These are phyloP conservation scores for Leccinum arenicola DNA, from an alignment of 768 basidiomycete species.

Conservation along the genomic window DNA sequence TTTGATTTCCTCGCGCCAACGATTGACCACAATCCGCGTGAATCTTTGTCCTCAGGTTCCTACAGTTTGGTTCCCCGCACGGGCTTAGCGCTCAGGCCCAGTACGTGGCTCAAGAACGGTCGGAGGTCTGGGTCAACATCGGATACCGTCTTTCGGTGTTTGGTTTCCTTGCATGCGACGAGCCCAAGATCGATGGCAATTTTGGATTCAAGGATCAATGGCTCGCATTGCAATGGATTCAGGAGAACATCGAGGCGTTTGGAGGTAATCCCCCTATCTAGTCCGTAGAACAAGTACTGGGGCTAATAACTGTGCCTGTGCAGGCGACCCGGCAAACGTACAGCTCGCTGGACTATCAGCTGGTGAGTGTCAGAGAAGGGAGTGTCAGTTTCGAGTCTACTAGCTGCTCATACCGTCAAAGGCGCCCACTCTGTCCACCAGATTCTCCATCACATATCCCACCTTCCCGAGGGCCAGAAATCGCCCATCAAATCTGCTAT, in stretches of 20 bases:
- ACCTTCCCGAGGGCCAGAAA: constrained; percentile 49
- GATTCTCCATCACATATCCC: constrained; percentile 65
- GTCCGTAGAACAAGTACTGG: not conserved
- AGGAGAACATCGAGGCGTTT: constrained; percentile 61
- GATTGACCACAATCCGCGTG: not conserved
- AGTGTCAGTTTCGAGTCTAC: not conserved
- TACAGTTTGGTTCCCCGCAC: constrained; percentile 79
- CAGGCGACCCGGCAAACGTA: constrained; percentile 60
- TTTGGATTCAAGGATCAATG: constrained; percentile 87
- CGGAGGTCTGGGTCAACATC: constrained; percentile 74
- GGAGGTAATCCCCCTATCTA: constrained; percentile 46
- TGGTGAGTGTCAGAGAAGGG: constrained; percentile 36
- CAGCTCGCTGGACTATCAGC: constrained; percentile 72
- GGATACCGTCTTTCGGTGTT: constrained; percentile 76
- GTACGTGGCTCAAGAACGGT: constrained; percentile 58
- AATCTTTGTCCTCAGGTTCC: constrained; percentile 45
- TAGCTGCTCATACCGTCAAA: constrained; percentile 21
- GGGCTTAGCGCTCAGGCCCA: constrained; percentile 59
- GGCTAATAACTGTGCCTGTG: not conserved
- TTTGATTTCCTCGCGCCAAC: not conserved
- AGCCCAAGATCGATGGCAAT: constrained; percentile 63
- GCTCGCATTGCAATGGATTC: constrained; percentile 72
- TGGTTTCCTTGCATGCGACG: constrained; percentile 69
- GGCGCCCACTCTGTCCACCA: constrained; percentile 77
- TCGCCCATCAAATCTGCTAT: constrained; percentile 68